Percentiles rank a stretch among this genome's conserved stretches.
Conservation (phyloP, 495 filamentous ascomycete genomes). For the Cenococcum geophilum region DNA sequence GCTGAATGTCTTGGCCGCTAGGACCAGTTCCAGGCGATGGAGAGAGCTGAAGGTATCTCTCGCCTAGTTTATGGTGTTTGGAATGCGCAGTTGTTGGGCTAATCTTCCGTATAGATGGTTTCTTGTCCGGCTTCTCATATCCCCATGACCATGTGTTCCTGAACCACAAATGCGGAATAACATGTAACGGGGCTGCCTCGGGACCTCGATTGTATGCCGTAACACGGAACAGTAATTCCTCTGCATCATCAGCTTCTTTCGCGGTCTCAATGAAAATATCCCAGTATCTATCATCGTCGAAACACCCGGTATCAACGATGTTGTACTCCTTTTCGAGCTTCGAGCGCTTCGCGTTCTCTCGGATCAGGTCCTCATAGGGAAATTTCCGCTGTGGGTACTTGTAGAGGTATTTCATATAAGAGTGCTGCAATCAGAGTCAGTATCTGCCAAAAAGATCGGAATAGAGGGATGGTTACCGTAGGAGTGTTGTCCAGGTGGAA, state of each 20-base stretch:
- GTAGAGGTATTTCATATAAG: conserved; percentile 98
- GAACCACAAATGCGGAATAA: conserved; percentile 94
- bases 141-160: conserved; percentile 96
- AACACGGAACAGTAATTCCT: conserved; percentile 88
- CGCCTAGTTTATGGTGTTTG: conserved; percentile 68
- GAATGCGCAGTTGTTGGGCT: conserved; percentile 62
- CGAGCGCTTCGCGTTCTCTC: conserved; percentile 71
- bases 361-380: conserved; percentile 78
- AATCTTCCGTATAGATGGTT: conserved; percentile 64
- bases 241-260: conserved; percentile 81
- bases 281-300: conserved; percentile 90
- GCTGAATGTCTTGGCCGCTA: conserved; percentile 74
- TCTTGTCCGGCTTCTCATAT: conserved; percentile 60
- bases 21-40: conserved; percentile 79
- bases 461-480: conserved; percentile 38
- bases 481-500: conserved; percentile 96
- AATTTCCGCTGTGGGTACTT: conserved; percentile 92
- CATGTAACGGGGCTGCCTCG: conserved; percentile 83
- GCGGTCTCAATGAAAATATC: conserved; percentile 96
- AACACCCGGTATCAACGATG: conserved; percentile 82
- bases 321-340: conserved; percentile 82
- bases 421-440: conserved; percentile 56
- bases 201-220: conserved; percentile 95
- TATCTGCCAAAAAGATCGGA: conserved; percentile 31
- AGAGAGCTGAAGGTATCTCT: conserved; percentile 77